Base-by-base conservation (phyloP, 1,284 basidiomycete genomes). In the Puccinia brachypodii region DNA sequence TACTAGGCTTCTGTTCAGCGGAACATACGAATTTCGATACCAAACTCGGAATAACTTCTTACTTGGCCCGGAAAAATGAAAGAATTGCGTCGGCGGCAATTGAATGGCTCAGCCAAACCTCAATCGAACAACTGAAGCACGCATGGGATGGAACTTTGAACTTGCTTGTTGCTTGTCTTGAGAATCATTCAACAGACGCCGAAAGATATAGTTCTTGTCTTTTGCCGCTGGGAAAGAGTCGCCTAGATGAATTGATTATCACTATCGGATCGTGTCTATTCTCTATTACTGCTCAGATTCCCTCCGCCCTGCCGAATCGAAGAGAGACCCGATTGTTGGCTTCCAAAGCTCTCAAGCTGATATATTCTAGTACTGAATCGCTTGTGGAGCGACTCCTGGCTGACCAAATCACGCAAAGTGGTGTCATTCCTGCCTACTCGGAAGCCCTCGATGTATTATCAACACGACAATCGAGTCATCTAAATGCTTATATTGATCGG, bases 131-230 rank as follows among this genome's bases (percentile, higher is more conserved):
- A 33, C 47, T 78, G 28, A 72, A 38, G 42, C 40, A 44, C 8
- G 44, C 40, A n/a, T 81, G 68, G 78, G 58, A 81, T 72, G 78
- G 56, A 53, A 44, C 58, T n/a, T 42, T 72, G 53, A 74, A 47
- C 42, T 72, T 81, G 50, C 42, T 81, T 50, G 16, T 74, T 25
- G 78, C 78, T 53, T 81, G 78, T 31, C 40, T 81, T 33, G 69
- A 81, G 62, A 40, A 40, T 47, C 62, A 42, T n/a, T 31, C 78
- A 36, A 42, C 58, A 36, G 71, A 64, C 56, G 73, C 60, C 25
- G 22, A 58, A 33, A 64, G 60, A 33, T 64, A 28, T 28, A 31
- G 38, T 13, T 47, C 53, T 19, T 76, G 60, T 60, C 58, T 47
- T 28, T 36, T 64, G 47, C 58, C 47, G 58, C n/a, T 76, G n/a